phyloP scores from a whole-genome alignment of 2,329 filamentous ascomycete genomes.

The Coniella vitis region DNA sequence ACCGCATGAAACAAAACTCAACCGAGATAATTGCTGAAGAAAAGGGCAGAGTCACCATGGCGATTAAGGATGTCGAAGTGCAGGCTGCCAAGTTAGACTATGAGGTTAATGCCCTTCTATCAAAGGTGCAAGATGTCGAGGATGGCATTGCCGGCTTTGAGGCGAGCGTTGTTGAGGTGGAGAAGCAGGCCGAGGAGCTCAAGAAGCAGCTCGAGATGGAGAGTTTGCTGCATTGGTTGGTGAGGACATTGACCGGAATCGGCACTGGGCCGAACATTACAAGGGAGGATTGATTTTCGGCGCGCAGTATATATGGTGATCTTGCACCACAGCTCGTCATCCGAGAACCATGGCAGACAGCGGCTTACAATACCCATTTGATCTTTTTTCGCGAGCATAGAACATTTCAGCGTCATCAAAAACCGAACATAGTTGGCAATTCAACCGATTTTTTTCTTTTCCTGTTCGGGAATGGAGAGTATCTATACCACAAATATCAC shows the following conservation, averaged over 20 bases:
- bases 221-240: conserved; percentile 58
- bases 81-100: conserved; percentile 85
- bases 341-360: too few relatives aligned
- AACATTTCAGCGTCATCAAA: too few relatives aligned
- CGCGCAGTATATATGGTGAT: not conserved
- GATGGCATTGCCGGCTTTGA: conserved; percentile 76
- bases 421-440: too few relatives aligned
- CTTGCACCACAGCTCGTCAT: not conserved
- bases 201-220: conserved; percentile 57
- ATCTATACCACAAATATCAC: conserved; percentile 13
- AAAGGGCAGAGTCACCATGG: conserved; percentile 60
- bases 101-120: conserved; percentile 73
- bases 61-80: conserved; percentile 71
- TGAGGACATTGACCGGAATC: conserved; percentile 53
- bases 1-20: conserved; percentile 58
- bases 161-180: conserved; percentile 66
- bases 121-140: conserved; percentile 81
- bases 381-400: too few relatives aligned
- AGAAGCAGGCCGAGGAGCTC: conserved; percentile 55
- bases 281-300: conserved; percentile 15
- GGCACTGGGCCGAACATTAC: conserved; percentile 54
- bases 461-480: conserved; percentile 13
- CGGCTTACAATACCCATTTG: too few relatives aligned
- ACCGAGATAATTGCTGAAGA: conserved; percentile 65
- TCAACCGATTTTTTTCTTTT: too few relatives aligned